These are phyloP conservation scores for Wallacemonas sp. DNA, from an alignment of 208 protist species.

Conservation along the genomic window DNA sequence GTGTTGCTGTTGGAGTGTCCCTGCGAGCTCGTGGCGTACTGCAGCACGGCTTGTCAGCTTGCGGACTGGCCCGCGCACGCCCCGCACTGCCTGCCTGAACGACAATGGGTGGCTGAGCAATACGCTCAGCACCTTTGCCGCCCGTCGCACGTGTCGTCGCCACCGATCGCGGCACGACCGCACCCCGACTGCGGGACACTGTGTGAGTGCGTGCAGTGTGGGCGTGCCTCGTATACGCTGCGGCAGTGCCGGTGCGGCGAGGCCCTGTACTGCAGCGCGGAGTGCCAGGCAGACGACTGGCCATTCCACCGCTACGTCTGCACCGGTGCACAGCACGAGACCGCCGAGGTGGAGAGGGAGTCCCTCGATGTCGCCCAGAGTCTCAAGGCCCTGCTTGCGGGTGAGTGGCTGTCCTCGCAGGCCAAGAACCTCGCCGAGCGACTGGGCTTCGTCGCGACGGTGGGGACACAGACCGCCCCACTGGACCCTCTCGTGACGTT, in stretches of 20 bases:
- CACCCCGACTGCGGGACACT: background rate
- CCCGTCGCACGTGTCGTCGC: constrained; percentile 6
- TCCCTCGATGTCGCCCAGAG: background rate
- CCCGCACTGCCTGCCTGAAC: constrained; percentile 4
- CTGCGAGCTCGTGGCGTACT: constrained; percentile 37
- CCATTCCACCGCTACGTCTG: background rate
- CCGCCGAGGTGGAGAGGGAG: background rate
- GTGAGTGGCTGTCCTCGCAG: background rate
- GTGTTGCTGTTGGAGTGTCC: constrained; percentile 25
- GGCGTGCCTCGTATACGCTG: constrained; percentile 6
- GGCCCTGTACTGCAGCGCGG: constrained; percentile 19
- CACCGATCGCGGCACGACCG: background rate
- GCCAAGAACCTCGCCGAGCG: background rate
- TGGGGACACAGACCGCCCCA: background rate
- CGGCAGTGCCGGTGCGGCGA: constrained; percentile 19
- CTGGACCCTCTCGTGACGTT: background rate
- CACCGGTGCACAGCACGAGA: background rate
- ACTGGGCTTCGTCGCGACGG: background rate
- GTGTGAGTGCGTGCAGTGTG: constrained; percentile 8
- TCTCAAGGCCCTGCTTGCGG: background rate
- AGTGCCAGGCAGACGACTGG: constrained; percentile 23
- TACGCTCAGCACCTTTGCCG: background rate
- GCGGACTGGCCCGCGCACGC: constrained; percentile 42
- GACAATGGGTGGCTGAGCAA: background rate
- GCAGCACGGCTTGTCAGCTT: constrained; percentile 35